Base-by-base conservation (phyloP, 139 green algal genomes). In the Picochlorum sp. region DNA sequence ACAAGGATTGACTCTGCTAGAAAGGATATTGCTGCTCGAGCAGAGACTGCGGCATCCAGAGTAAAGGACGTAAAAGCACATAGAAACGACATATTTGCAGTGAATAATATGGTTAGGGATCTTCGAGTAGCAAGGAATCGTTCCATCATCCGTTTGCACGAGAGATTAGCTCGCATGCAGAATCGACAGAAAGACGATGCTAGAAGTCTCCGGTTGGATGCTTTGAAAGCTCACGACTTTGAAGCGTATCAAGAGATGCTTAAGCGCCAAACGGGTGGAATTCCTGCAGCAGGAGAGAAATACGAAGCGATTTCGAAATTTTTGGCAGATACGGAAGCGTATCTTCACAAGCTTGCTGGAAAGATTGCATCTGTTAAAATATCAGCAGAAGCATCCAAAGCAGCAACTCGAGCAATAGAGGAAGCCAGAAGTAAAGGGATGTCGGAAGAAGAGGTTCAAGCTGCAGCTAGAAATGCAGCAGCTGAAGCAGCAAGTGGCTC, bases 161-260 rank as follows among this genome's bases (percentile, higher is more conserved):
- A 85, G 57, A 68, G 68, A 20, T 70, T 84, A 50, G 33, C 55
- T 28, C 56, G 78, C 3, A n/a, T 47, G 51, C 28, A 45, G 28
- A 72, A 66, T 63, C 81, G 78, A 59, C 41, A 31, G 9, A 69
- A 71, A 40, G 75, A 66, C 16, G 72, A 78, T 55, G 69, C 79
- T 50, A 65, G 60, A 7, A 33, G 50, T 9, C 37, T 65, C 32
- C 67, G 81, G 25, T 74, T 89, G 78, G 81, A 83, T 40, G 82
- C 82, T 13, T 67, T 89, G 49, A 89, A 89, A 64, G 86, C 83
- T 20, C 89, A 98, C 64, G 89, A 98, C 69, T 88, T 97, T 66
- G 91, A 96, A 67, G 82, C 83, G 14, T 98, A 98, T 76, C 77
- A 93, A 69, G 82, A 89, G 63, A 69, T 98, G 74, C 75, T 98